Base-by-base conservation (phyloP, 2,329 filamentous ascomycete genomes). In the Fonsecaea pedrosoi region DNA sequence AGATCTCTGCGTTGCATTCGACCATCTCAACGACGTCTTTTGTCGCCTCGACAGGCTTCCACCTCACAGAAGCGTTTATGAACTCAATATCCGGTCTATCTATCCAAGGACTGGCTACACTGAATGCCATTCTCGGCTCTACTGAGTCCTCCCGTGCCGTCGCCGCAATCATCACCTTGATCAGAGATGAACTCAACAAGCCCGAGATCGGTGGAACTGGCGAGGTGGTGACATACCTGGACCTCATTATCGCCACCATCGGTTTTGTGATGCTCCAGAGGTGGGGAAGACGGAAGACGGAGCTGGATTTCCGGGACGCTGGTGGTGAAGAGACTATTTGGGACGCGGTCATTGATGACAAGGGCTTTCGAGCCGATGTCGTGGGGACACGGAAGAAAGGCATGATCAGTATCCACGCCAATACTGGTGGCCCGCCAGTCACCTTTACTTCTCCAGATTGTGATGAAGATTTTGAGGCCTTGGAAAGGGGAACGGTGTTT, bases 401-500 rank as follows among this genome's bases (percentile, higher is more conserved):
- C 77, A 64, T 75, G 75, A 57, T 74, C 77, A 48, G 75, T 75
- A 53, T 77, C 75, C 59, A 56, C 6, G 68, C 71, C 30, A 62
- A 68, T 53, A 79, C 78, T 54, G 82, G 86, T 57, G 86, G 80
- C 40, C 74, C 83, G 79, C 69, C 85, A 84, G 69, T 88, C 86
- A 83, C 82, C 9, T 82, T 82, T 60, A 71, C 80, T 57, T 76
- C 77, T 54, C 76, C 79, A 5, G 75, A 76, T 4, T 74, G 70
- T 2, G 75, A 76, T 10, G 76, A 81, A 53, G 77, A 77, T 30
- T 80, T 82, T 57, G 77, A 78, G 68, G 78, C 78, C 9, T 69
- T 82, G 18, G 78, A 78, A 68, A 73, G 79, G 64, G 76, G 76
- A 7, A 77, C 64, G 38, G 68, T 21, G 34, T 76, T 74, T 62